A percentile compares a stretch with the other conserved stretches of the same genome.
Conservation (phyloP, 2,329 filamentous ascomycete genomes). For the Apiospora kogelbergensis region DNA sequence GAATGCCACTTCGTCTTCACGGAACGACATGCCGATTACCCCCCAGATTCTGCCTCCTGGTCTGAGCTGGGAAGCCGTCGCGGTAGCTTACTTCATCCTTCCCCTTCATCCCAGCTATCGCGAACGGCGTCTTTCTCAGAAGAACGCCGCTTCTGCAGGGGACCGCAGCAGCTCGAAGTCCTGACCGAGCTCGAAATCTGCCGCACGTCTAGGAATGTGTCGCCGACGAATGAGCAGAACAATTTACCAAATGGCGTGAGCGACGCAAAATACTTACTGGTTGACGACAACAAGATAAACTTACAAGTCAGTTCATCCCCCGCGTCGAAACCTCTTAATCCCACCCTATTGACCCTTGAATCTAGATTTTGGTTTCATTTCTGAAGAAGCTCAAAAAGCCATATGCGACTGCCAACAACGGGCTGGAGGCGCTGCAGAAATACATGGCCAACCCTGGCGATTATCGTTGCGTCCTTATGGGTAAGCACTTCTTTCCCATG, state of each 20-base stretch:
- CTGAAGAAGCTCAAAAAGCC: slow-evolving; percentile 32
- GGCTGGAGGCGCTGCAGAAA: slow-evolving; percentile 36
- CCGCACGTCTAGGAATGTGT: background rate
- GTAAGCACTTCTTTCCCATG: background rate
- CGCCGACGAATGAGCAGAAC: slow-evolving; percentile 6
- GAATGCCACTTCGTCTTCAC: slow-evolving; percentile 16
- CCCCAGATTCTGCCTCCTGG: background rate
- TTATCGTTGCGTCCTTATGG: slow-evolving; percentile 18
- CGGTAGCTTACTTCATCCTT: background rate
- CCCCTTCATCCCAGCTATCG: background rate
- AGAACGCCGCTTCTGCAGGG: background rate
- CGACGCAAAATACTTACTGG: slow-evolving; percentile 31
- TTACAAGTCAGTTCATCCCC: slow-evolving; percentile 22
- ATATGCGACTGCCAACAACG: slow-evolving; percentile 35
- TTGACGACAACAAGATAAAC: slow-evolving; percentile 44
- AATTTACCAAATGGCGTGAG: no score
- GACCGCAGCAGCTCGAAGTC: background rate
- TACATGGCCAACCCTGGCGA: slow-evolving; percentile 24
- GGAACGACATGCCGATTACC: background rate
- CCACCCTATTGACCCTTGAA: background rate
- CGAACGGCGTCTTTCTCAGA: background rate
- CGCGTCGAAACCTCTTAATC: background rate
- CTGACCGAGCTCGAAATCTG: background rate
- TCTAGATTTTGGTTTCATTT: slow-evolving; percentile 29
- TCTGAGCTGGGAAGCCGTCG: background rate